phyloP scores from a whole-genome alignment of 257 asterid genomes.

The Solanum gandarillasii region DNA sequence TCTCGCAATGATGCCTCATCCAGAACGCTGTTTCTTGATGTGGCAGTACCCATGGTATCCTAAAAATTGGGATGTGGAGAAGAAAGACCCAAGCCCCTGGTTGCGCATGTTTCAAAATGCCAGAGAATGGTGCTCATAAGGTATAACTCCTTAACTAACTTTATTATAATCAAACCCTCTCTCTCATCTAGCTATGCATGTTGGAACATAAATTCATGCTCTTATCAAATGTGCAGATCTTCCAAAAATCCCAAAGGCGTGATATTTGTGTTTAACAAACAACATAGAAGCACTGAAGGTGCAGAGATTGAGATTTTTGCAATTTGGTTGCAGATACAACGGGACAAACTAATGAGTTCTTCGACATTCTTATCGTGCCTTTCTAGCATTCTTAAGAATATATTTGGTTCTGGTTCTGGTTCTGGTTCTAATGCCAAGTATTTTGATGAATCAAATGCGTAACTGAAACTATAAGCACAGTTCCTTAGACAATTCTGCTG shows the following conservation, averaged over 20 bases:
- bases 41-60: constrained; percentile 99
- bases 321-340: not conserved
- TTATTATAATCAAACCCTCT: not conserved
- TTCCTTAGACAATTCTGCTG: not conserved
- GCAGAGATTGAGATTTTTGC: not conserved
- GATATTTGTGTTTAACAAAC: not conserved
- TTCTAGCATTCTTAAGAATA: not conserved
- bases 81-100: constrained; percentile 93
- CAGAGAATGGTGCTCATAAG: constrained; percentile 87
- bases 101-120: constrained; percentile 92
- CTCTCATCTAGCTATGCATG: not conserved
- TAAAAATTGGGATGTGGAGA: constrained; percentile 64
- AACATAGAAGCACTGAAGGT: not conserved
- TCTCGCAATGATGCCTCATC: constrained; percentile 98
- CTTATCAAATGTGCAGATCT: not conserved
- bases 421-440: not conserved
- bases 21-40: constrained; percentile 88
- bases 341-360: not conserved
- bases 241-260: not conserved
- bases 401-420: not conserved
- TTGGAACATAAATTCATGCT: not conserved
- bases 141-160: not conserved
- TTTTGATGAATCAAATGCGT: not conserved
- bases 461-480: not conserved
- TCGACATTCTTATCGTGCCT: not conserved